Conservation (phyloP, 2,329 filamentous ascomycete species). For the Beauveria sp. region DNA sequence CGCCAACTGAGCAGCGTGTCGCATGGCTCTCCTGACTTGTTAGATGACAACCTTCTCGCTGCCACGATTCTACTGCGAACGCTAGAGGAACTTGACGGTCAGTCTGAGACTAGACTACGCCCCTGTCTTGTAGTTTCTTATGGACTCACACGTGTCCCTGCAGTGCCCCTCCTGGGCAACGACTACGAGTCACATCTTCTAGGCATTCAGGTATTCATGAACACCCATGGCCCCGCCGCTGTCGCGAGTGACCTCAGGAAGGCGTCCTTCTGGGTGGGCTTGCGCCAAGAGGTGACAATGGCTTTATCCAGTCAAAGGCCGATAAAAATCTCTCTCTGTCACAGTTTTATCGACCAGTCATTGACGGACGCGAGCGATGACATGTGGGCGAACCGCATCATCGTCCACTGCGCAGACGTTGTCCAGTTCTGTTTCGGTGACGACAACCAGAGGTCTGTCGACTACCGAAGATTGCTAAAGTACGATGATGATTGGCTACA, state of each 20-base stretch:
- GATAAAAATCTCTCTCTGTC: constrained; percentile 20
- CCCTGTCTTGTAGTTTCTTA: not conserved
- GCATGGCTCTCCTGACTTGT: not conserved
- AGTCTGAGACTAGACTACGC: not conserved
- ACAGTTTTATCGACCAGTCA: not conserved
- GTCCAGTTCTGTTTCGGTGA: constrained; percentile 54
- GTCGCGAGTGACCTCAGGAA: constrained; percentile 34
- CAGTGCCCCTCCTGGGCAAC: not conserved
- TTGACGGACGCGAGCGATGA: constrained; percentile 38
- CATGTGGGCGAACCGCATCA: constrained; percentile 52
- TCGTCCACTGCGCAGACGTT: constrained; percentile 56
- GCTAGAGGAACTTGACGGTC: not conserved
- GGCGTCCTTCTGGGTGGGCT: constrained; percentile 49
- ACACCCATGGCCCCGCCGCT: constrained; percentile 13
- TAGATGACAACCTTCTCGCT: not conserved
- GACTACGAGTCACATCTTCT: not conserved
- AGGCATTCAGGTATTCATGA: not conserved
- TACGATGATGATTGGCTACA: not conserved
- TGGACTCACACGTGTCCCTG: not conserved
- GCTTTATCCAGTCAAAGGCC: constrained; percentile 41
- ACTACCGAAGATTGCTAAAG: not conserved
- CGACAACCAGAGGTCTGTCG: constrained; percentile 17
- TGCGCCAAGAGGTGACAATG: constrained; percentile 53
- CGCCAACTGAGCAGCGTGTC: not conserved
- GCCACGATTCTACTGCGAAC: not conserved